phyloP scores from a whole-genome alignment of 2,329 filamentous ascomycete species.

The Diaporthe capsici region DNA sequence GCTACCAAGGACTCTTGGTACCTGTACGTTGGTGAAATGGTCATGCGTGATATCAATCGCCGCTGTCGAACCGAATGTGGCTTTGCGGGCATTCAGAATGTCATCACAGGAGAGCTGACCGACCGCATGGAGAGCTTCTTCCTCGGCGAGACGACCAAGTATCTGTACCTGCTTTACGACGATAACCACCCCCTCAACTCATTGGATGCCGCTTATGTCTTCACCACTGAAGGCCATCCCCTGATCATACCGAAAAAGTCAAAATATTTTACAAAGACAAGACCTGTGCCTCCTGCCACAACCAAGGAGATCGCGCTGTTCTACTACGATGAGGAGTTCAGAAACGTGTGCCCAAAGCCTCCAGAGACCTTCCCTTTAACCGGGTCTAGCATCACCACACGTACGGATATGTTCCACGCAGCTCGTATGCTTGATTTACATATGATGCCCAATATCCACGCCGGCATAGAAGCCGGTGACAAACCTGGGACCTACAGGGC shows the following conservation, averaged over 20 bases:
- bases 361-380: slow-evolving; percentile 74
- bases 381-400: slow-evolving; percentile 83
- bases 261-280: slow-evolving; percentile 45
- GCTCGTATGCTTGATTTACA: slow-evolving; percentile 88
- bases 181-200: slow-evolving; percentile 88
- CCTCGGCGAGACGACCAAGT: slow-evolving; percentile 95
- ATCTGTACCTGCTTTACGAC: slow-evolving; percentile 93
- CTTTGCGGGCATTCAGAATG: slow-evolving; percentile 91
- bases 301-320: slow-evolving; percentile 43
- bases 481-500: slow-evolving; percentile 56
- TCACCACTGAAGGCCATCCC: slow-evolving; percentile 96
- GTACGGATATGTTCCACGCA: slow-evolving; percentile 88
- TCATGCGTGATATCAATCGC: slow-evolving; percentile 86
- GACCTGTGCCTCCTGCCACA: slow-evolving; percentile 39
- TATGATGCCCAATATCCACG: slow-evolving; percentile 77
- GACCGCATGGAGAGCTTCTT: slow-evolving; percentile 99
- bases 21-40: slow-evolving; percentile 95
- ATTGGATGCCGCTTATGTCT: slow-evolving; percentile 89
- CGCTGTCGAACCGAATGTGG: slow-evolving; percentile 93
- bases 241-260: slow-evolving; percentile 80
- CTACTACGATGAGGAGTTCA: slow-evolving; percentile 62
- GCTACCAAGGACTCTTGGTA: slow-evolving; percentile 97
- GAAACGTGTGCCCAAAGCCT: slow-evolving; percentile 76
- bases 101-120: slow-evolving; percentile 84
- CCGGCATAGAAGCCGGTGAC: slow-evolving; percentile 61